A percentile compares a stretch with the other conserved stretches of the same genome.
These are phyloP conservation scores for Pyricularia pennisetigena DNA, from an alignment of 2,329 filamentous ascomycete genomes.

Conservation along the genomic window DNA sequence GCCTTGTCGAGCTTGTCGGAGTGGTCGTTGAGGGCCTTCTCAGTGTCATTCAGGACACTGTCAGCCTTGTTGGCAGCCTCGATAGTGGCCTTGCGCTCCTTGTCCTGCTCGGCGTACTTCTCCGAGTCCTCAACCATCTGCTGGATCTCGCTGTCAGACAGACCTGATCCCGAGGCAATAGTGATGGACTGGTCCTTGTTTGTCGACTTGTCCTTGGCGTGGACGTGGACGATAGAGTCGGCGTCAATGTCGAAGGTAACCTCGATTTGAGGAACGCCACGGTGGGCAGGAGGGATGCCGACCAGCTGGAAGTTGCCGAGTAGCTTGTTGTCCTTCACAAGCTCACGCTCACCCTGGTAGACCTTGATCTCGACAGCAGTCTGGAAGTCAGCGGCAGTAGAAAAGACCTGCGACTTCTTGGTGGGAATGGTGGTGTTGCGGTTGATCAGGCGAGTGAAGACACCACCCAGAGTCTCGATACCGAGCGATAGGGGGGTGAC, in stretches of 20 bases:
- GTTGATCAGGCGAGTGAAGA: conserved; percentile 97
- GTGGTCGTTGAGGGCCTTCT: conserved; percentile 96
- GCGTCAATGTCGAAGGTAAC: conserved; percentile 99
- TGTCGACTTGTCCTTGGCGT: conserved; percentile 98
- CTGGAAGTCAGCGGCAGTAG: conserved; percentile 95
- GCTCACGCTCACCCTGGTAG: conserved; percentile 98
- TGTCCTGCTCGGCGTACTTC: conserved; percentile 89
- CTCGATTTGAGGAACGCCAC: conserved; percentile 92
- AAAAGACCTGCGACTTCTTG: conserved; percentile 99
- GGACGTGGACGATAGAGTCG: conserved; percentile 94
- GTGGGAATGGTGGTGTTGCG: conserved; percentile 98
- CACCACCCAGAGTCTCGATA: conserved; percentile 96
- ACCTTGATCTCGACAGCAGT: conserved; percentile 99
- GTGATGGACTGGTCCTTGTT: conserved; percentile 99
- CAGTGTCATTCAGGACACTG: conserved; percentile 91
- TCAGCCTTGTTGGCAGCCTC: conserved; percentile 97
- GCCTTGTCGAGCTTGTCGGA: conserved; percentile 94
- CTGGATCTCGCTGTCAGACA: conserved; percentile 90
- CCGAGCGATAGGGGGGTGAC: conserved; percentile 93
- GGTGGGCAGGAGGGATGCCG: conserved; percentile 90
- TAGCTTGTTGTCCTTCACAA: conserved; percentile 96
- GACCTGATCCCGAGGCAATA: conserved; percentile 93
- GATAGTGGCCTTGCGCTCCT: conserved; percentile 92
- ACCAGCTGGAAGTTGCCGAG: conserved; percentile 99
- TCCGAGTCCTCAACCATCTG: conserved; percentile 97